These are phyloP conservation scores for Wickerhamomyces bovis DNA, from an alignment of 805 yeast species.

Conservation along the genomic window DNA sequence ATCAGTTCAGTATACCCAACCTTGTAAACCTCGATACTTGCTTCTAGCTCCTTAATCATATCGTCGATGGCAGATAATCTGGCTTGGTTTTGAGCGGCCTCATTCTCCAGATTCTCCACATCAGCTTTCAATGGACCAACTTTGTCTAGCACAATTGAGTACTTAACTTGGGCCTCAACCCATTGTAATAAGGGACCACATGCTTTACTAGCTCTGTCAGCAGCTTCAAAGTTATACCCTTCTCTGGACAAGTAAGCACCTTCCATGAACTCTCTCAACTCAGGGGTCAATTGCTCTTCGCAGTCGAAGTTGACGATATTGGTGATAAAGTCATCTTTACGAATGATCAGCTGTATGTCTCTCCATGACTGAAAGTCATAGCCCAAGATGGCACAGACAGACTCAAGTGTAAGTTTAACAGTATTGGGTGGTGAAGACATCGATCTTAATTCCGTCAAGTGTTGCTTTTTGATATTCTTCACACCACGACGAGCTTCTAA, in stretches of 20 bases:
- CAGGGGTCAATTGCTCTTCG: constrained; percentile 47
- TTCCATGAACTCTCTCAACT: constrained; percentile 52
- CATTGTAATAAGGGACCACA: constrained; percentile 89
- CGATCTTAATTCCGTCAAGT: constrained; percentile 80
- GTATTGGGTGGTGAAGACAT: constrained; percentile 89
- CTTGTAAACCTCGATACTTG: constrained; percentile 62
- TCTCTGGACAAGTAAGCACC: constrained; percentile 52
- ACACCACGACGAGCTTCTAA: constrained; percentile 83
- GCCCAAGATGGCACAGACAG: constrained; percentile 81
- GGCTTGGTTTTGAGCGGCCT: constrained; percentile 56
- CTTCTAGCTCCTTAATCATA: constrained; percentile 72
- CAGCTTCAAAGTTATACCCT: constrained; percentile 65
- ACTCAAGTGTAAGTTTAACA: constrained; percentile 78
- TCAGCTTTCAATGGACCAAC: constrained; percentile 73
- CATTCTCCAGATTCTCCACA: constrained; percentile 51
- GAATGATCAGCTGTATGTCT: constrained; percentile 72
- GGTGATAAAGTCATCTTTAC: constrained; percentile 83
- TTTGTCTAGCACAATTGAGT: constrained; percentile 59
- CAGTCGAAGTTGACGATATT: constrained; percentile 73
- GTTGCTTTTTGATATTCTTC: constrained; percentile 88
- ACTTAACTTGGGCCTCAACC: constrained; percentile 87
- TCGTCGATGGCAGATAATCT: constrained; percentile 71
- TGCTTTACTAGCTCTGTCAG: constrained; percentile 86
- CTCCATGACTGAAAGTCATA: constrained; percentile 65
- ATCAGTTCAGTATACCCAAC: constrained; percentile 65